Base-by-base conservation (phyloP, 192 early-diverging fungal genomes). In the Linnemannia exigua region DNA sequence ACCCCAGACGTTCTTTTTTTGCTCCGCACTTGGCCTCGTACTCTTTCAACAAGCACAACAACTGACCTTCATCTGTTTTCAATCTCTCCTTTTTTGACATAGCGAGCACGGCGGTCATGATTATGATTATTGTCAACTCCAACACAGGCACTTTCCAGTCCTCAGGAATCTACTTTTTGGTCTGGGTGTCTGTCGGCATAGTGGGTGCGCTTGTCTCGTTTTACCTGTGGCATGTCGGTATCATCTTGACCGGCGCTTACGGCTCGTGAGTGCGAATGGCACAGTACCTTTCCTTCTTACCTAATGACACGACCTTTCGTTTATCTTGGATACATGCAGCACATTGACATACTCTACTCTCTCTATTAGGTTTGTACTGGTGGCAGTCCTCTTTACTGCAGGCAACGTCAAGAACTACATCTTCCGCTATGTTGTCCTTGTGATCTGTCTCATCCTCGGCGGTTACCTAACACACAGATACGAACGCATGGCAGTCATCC, bases 91-190 rank as follows among this genome's bases (percentile, higher is more conserved):
- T 15, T 38, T 11, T 46, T 36, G n/a, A 17, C 72, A 9, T 77
- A 89, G 88, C 88, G n/a, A 89, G 84, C 28, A 83, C 80, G 28
- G 79, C 88, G 15, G 73, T 87, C n/a, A 80, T 89, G 75, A 80
- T 86, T 66, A 75, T 89, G 75, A 35, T 89, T 25, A 79, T 89
- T 50, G 58, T 79, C 22, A 72, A 89, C 41, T 51, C 78, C 31
- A 74, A 47, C 35, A 61, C 73, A 2, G 78, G 78, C 15, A 16
- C 47, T 7, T 82, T 70, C 28, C 74, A 76, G 15, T 87, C 88
- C 14, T 76, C 81, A 36, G 63, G 61, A 58, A 67, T 80, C 11
- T 89, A 89, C 67, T 89, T 89, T 70, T 25, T 58, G 28, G 52
- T 87, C 36, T 89, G 88, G 88, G 20, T 89, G 9, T 66, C 66